Evolutionary conservation across 495 filamentous ascomycete species (phyloP), one percentile per base, ranked within the genome.

Genomic region (Penicillium desertorum): DNA sequence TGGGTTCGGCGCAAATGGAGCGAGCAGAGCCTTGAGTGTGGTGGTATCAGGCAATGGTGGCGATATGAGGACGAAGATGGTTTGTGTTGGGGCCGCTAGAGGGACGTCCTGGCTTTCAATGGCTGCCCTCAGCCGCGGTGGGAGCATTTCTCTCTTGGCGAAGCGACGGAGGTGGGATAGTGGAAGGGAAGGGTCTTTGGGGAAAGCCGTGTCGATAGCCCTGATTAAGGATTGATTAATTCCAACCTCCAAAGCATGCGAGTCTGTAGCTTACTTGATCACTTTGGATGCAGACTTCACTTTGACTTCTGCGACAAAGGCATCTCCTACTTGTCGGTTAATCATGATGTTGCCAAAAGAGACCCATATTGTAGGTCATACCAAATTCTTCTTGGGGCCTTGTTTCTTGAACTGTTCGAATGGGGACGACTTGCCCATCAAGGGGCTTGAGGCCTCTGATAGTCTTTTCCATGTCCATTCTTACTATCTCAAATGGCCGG

Each of bases 111-210:
- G 59, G 12, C 62, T 53, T 45, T 65, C 53, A 51, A 78, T 64
- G 32, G 54, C 48, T 30, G 63, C 65, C 46, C 61, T 67, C 6
- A 88, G 62, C 19, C 71, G 62, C 5, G 65, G 43, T 2, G 91
- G 89, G 5, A 97, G 76, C 60, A 84, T 85, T 37, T 80, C 78
- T 27, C 77, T 82, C 67, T 90, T 93, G 44, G 85, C 86, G 56
- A 94, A 89, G 49, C 91, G 84, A 44, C 91, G 86, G 19, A 98
- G 81, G 69, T 98, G 94, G 65, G 83, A 80, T 32, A 91, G 75
- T 58, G 86, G 81, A 51, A 82, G 79, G 62, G 78, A 76, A n/a
- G 78, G 71, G 62, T 83, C 74, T 63, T 81, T 80, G 32, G 81
- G 82, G 45, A 85, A 75, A 48, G 70, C 61, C 14, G 64, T 45